These are phyloP conservation scores for Fusarium globosum DNA, from an alignment of 2,329 filamentous ascomycete genomes.

Conservation along the genomic window DNA sequence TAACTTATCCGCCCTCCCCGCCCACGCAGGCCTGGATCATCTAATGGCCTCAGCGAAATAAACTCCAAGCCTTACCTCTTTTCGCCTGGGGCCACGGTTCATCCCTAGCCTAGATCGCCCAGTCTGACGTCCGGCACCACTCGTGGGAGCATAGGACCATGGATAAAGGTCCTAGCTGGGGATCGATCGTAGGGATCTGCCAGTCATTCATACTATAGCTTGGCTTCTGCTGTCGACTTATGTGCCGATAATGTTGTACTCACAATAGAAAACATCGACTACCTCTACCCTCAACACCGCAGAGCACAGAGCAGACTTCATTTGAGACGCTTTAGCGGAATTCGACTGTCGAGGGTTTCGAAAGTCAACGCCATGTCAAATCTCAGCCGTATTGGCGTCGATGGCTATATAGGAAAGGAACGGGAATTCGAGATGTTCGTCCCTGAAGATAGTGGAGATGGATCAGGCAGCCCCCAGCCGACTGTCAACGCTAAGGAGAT, in stretches of 20 bases:
- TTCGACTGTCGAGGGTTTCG: neutral
- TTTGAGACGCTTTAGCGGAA: neutral
- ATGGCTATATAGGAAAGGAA: constrained; percentile 5
- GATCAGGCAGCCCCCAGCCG: constrained; percentile 15
- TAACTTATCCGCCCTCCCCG: neutral
- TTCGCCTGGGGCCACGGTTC: neutral
- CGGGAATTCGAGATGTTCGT: neutral
- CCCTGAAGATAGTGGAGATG: neutral
- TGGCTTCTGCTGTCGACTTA: neutral
- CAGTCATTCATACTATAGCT: neutral
- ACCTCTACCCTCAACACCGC: neutral
- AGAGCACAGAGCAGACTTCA: constrained; percentile 1
- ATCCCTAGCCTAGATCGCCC: neutral
- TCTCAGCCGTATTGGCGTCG: constrained; percentile 1
- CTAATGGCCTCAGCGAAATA: neutral
- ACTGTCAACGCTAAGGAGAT: constrained; percentile 44
- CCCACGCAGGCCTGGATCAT: neutral
- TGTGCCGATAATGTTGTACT: neutral
- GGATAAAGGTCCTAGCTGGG: neutral
- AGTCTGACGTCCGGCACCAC: constrained; percentile 5
- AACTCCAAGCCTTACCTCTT: constrained; percentile 6
- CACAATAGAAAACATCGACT: neutral
- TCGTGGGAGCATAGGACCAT: neutral
- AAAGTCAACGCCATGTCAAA: neutral
- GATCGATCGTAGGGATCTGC: neutral